Evolutionary conservation across 2,329 filamentous ascomycete genomes (phyloP).

Genomic region (Penicillium glabrum): DNA sequence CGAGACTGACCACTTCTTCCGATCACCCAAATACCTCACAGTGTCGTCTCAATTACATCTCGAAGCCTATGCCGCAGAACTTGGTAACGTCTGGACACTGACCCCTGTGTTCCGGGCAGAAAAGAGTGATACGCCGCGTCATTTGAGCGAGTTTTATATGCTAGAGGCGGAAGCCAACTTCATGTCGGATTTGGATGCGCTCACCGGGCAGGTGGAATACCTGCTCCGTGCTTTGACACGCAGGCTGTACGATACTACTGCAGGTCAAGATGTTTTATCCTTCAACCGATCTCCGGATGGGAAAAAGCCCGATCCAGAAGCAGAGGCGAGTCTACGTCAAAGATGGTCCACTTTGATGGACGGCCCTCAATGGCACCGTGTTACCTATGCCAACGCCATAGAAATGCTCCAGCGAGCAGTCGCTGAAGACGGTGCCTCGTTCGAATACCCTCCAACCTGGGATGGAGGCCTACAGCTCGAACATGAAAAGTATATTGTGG

Average conservation of each 20-base stretch:
- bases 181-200: slow-evolving; percentile 63
- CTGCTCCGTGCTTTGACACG: slow-evolving; percentile 65
- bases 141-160: slow-evolving; percentile 99
- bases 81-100: slow-evolving; percentile 89
- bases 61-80: slow-evolving; percentile 83
- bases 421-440: slow-evolving; percentile 51
- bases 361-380: slow-evolving; percentile 66
- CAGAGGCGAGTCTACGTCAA: slow-evolving; percentile 54
- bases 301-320: slow-evolving; percentile 32
- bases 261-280: slow-evolving; percentile 58
- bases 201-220: slow-evolving; percentile 80
- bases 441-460: slow-evolving; percentile 70
- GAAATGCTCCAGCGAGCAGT: slow-evolving; percentile 62
- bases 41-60: slow-evolving; percentile 94
- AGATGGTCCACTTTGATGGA: slow-evolving; percentile 71
- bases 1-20: slow-evolving; percentile 68
- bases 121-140: slow-evolving; percentile 86
- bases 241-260: slow-evolving; percentile 49
- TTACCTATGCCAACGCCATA: slow-evolving; percentile 81
- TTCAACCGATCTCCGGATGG: slow-evolving; percentile 43
- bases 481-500: slow-evolving; percentile 86
- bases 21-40: slow-evolving; percentile 85
- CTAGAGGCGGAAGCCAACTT: slow-evolving; percentile 89
- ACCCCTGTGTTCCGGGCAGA: slow-evolving; percentile 94
- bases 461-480: slow-evolving; percentile 78